Percentiles rank a stretch among this genome's conserved stretches.
phyloP scores from a whole-genome alignment of 306 rosid genomes.

The Hylodesmum podocarpum region DNA sequence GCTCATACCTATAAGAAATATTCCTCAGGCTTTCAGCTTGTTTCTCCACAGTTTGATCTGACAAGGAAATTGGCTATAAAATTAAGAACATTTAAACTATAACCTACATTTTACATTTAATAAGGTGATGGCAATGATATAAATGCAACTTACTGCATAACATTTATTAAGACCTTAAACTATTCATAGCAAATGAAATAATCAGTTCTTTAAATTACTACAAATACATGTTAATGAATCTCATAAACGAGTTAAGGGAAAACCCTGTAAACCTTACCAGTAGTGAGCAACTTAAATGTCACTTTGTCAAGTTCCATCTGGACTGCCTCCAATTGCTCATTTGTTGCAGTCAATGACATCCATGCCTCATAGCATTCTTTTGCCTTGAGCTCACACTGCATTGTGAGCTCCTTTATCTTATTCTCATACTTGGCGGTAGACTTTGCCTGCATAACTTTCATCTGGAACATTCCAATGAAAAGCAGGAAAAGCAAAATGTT shows the following conservation, averaged over 20 bases:
- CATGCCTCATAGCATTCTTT: constrained; percentile 92
- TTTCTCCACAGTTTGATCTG: constrained; percentile 75
- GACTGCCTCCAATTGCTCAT: constrained; percentile 65
- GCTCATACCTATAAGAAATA: constrained; percentile 60
- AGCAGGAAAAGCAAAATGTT: constrained; percentile 35
- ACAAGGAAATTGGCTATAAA: constrained; percentile 29
- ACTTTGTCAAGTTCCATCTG: constrained; percentile 73
- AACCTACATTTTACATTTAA: constrained; percentile 1
- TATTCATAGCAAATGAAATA: constrained; percentile 8
- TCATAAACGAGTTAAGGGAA: background rate
- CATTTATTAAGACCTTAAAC: constrained; percentile 8
- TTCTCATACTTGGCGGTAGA: constrained; percentile 64
- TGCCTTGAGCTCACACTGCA: constrained; percentile 65
- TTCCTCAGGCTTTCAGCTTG: constrained; percentile 65
- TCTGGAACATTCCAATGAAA: constrained; percentile 49
- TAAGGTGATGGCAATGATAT: background rate
- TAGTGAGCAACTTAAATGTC: constrained; percentile 63
- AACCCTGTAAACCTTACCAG: constrained; percentile 44
- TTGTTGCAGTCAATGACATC: constrained; percentile 79
- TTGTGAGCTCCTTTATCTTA: constrained; percentile 69
- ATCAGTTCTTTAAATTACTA: constrained; percentile 11
- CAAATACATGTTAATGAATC: background rate
- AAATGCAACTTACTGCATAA: background rate
- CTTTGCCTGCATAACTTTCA: constrained; percentile 64
- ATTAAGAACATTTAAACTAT: constrained; percentile 4